Base-by-base conservation (phyloP, 768 basidiomycete species). In the Mycena filopes region DNA sequence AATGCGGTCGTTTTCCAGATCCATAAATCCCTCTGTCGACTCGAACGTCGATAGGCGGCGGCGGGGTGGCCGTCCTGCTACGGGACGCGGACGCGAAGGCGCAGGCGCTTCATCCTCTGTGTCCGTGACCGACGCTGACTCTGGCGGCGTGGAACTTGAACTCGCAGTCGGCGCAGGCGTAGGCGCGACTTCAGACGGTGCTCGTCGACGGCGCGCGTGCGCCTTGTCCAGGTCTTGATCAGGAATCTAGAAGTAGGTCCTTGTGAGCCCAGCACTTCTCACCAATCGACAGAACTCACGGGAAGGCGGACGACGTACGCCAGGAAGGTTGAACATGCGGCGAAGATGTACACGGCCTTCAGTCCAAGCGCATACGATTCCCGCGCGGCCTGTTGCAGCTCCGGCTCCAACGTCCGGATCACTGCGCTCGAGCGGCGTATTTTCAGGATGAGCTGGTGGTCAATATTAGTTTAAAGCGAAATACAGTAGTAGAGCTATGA, bases 291-390 rank as follows among this genome's bases (percentile, higher is more conserved):
- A 36, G 10, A 16, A 43, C 87, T 63, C 70, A 91, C 90, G 38
- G 88, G 87, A 11, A 90, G 71, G 5, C 89, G 86, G 26, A 86
- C 84, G 26, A 86, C 45, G 74, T 88, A 91, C 2, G 89, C 88
- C 2, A 86, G 66, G 26, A 89, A 73, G 0, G 89, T 88, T n/a
- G 85, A 83, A 48, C 73, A 77, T 3, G 89, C 86, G 0, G 89
- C 87, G 66, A 90, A 84, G 61, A 84, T 76, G 75, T 92, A 93
- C 0, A 93, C 91, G 4, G 79, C 76, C 55, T 85, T 84, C 62
- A 94, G 74, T 23, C 87, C 83, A n/a, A 82, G 73, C 7, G 43
- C 43, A 23, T 45, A 45, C 43, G 43, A 45, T 11, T 45, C 43
- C 7, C 43, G 43, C 43, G 43, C 43, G 43, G n/a, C 43, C 8